A percentile compares a stretch with the other conserved stretches of the same genome.
Evolutionary conservation across 345 rosid genomes (phyloP).

Genomic region (Psidium guajava): DNA sequence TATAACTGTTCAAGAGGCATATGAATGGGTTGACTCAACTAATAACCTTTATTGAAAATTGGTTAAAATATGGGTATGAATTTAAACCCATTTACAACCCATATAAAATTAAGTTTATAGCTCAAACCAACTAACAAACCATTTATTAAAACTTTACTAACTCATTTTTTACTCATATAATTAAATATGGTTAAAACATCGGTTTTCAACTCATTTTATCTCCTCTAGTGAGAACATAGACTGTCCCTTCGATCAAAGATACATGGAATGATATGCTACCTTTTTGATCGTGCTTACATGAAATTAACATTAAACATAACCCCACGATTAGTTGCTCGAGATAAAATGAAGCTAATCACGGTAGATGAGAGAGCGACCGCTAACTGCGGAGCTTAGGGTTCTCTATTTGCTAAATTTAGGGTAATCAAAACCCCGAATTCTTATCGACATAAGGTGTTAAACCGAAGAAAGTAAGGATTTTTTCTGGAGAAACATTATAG

Average conservation of each 20-base stretch:
- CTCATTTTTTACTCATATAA: too few relatives aligned
- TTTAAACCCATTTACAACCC: too few relatives aligned
- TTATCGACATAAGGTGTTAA: background rate
- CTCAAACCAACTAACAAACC: too few relatives aligned
- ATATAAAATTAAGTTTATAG: too few relatives aligned
- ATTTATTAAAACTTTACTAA: too few relatives aligned
- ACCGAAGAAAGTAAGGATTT: background rate
- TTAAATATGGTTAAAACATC: too few relatives aligned
- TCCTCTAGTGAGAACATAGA: background rate
- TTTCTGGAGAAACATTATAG: background rate
- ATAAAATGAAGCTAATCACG: background rate
- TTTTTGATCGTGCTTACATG: background rate
- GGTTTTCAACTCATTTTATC: too few relatives aligned
- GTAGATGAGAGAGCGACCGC: background rate
- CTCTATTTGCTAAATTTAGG: background rate
- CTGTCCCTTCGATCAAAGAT: background rate
- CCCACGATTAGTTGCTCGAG: background rate
- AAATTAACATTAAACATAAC: background rate
- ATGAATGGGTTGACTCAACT: too few relatives aligned
- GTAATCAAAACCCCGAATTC: background rate
- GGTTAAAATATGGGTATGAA: too few relatives aligned
- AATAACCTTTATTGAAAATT: too few relatives aligned
- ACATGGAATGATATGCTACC: background rate
- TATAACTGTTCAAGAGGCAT: too few relatives aligned
- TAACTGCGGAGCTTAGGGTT: background rate